Conservation (phyloP, 179 eudicot genomes). For the Spinacia oleracea region DNA sequence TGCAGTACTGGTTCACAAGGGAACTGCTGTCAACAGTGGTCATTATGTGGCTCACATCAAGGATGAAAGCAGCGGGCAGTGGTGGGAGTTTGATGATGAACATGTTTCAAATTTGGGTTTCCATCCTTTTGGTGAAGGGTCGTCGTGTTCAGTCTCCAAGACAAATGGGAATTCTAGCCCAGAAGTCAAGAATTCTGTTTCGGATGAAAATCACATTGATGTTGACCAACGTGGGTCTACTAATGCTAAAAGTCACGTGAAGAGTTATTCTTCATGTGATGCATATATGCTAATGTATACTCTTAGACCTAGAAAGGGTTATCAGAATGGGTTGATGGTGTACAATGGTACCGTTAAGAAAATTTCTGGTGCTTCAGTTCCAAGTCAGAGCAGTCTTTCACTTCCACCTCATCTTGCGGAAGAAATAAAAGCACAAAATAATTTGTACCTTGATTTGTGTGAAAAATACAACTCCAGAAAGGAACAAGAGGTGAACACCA, state of each 20-base stretch:
- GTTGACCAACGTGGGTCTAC: slow-evolving; percentile 31
- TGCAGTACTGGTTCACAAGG: slow-evolving; percentile 93
- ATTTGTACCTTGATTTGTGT: slow-evolving; percentile 51
- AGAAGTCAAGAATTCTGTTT: slow-evolving; percentile 33
- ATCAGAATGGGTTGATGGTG: slow-evolving; percentile 31
- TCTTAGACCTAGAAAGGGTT: slow-evolving; percentile 46
- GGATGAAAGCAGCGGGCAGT: slow-evolving; percentile 74
- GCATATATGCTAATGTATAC: slow-evolving; percentile 99
- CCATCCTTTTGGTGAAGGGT: slow-evolving; percentile 83
- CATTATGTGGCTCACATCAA: slow-evolving; percentile 93
- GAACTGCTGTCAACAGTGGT: slow-evolving; percentile 96
- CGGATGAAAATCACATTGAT: slow-evolving; percentile 36
- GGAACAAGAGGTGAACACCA: slow-evolving; percentile 50
- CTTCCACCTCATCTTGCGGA: slow-evolving; percentile 78
- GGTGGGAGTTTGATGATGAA: slow-evolving; percentile 99
- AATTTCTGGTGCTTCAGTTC: slow-evolving; percentile 31
- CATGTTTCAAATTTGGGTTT: slow-evolving; percentile 75
- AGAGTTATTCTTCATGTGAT: slow-evolving; percentile 78
- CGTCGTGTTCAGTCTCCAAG: slow-evolving; percentile 53
- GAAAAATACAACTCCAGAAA: slow-evolving; percentile 66
- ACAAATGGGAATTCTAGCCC: slow-evolving; percentile 42
- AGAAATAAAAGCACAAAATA: slow-evolving; percentile 60
- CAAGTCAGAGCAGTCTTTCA: slow-evolving; percentile 32
- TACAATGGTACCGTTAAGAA: slow-evolving; percentile 33
- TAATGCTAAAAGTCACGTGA: slow-evolving; percentile 36